These are phyloP conservation scores for Lepidium aucheri DNA, from an alignment of 345 rosid species.

Conservation along the genomic window DNA sequence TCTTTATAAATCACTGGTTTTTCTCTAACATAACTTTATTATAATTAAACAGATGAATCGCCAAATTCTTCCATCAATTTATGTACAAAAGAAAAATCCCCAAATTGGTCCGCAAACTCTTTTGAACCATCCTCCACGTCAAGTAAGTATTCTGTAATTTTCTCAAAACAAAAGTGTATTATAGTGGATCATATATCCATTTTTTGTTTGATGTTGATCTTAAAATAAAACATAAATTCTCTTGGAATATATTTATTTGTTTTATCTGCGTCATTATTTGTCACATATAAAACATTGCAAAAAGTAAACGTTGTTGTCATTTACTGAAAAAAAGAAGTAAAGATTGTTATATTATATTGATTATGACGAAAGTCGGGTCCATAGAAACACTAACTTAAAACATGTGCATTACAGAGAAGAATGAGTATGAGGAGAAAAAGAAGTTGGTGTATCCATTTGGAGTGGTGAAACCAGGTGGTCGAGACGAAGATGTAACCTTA, in stretches of 20 bases:
- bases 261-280: neutral
- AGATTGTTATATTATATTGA: too few relatives aligned
- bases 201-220: neutral
- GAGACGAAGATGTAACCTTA: constrained; percentile 71
- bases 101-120: neutral
- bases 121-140: constrained; percentile 3
- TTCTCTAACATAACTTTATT: neutral
- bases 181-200: neutral
- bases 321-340: too few relatives aligned
- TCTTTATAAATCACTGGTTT: neutral
- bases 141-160: neutral
- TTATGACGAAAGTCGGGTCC: neutral
- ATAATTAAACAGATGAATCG: constrained; percentile 10
- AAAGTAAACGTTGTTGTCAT: neutral
- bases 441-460: constrained; percentile 92
- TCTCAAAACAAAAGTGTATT: neutral
- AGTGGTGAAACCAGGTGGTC: constrained; percentile 92
- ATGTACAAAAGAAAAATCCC: neutral
- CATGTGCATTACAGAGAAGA: constrained; percentile 2
- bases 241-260: neutral
- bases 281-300: neutral
- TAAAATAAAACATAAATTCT: neutral
- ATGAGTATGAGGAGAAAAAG: constrained; percentile 12
- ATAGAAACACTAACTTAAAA: neutral
- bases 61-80: constrained; percentile 17